phyloP scores from a whole-genome alignment of 768 basidiomycete genomes.

The Xerocomus brunneocitrinus region DNA sequence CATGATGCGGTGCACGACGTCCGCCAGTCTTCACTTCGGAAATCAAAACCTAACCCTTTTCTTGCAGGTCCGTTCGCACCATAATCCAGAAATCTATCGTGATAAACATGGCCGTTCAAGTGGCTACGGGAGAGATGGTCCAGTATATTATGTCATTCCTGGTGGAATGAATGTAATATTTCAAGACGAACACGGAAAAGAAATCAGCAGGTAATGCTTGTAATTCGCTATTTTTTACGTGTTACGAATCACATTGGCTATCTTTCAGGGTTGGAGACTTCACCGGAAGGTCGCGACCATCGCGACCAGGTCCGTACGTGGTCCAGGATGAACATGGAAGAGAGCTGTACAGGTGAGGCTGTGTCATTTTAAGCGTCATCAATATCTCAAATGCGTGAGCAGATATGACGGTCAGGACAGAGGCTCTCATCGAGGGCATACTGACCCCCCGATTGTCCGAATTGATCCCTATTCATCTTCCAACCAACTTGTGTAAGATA shows the following conservation, averaged over 20 bases:
- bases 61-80: constrained; percentile 22
- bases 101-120: constrained; percentile 18
- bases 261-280: constrained; percentile 50
- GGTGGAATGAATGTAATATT: constrained; percentile 63
- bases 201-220: constrained; percentile 51
- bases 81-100: constrained; percentile 20
- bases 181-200: constrained; percentile 59
- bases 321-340: constrained; percentile 57
- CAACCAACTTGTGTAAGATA: constrained; percentile 18
- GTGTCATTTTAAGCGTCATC: not conserved
- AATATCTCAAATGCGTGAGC: constrained; percentile 1
- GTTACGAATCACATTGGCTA: constrained; percentile 1
- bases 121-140: constrained; percentile 20
- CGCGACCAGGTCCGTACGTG: constrained; percentile 42
- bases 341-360: constrained; percentile 51
- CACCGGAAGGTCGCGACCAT: constrained; percentile 23
- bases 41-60: constrained; percentile 4
- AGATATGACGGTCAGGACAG: constrained; percentile 28
- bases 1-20: constrained; percentile 20
- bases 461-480: constrained; percentile 21
- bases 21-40: not conserved
- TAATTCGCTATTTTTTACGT: not conserved
- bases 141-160: constrained; percentile 61
- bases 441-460: constrained; percentile 25
- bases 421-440: constrained; percentile 15